Conservation (phyloP, 2,329 filamentous ascomycete genomes). For the Colletotrichum melonis region DNA sequence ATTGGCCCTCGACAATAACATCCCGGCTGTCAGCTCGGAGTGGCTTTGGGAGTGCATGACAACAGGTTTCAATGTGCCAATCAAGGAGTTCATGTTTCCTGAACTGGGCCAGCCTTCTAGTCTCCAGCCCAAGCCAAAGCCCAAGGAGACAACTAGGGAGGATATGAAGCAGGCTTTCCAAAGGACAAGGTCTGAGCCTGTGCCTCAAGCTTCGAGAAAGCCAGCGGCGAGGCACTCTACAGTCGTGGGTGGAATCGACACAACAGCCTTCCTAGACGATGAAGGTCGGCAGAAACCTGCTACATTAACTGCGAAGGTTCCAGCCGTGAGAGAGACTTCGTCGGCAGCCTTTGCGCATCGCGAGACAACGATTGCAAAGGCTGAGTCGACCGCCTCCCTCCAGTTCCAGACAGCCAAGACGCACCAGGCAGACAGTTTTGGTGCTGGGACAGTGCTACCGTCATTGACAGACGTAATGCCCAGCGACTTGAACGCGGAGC, state of each 20-base stretch:
- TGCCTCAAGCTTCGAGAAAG: slow-evolving; percentile 12
- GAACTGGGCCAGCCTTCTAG: slow-evolving; percentile 48
- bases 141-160: slow-evolving; percentile 4
- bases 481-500: slow-evolving; percentile 51
- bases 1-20: slow-evolving; percentile 78
- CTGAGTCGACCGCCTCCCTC: slow-evolving; percentile 45
- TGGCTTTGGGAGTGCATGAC: slow-evolving; percentile 90
- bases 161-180: slow-evolving; percentile 24
- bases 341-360: slow-evolving; percentile 9
- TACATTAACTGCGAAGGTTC: slow-evolving; percentile 5
- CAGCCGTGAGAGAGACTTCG: slow-evolving; percentile 13
- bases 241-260: slow-evolving; percentile 45
- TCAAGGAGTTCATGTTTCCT: slow-evolving; percentile 59
- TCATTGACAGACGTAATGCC: slow-evolving; percentile 55
- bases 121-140: slow-evolving; percentile 19
- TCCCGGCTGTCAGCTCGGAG: slow-evolving; percentile 82
- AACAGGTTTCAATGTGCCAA: slow-evolving; percentile 60
- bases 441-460: slow-evolving; percentile 42
- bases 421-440: slow-evolving; percentile 45
- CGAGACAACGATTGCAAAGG: slow-evolving; percentile 23
- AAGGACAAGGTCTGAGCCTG: slow-evolving; percentile 28
- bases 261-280: slow-evolving; percentile 52
- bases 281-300: not conserved
- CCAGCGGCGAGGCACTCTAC: slow-evolving; percentile 39
- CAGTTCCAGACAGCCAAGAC: slow-evolving; percentile 56